Evolutionary conservation across 805 yeast genomes (phyloP), one percentile per base, ranked within the genome.

Genomic region (Grigorovia humatica): DNA sequence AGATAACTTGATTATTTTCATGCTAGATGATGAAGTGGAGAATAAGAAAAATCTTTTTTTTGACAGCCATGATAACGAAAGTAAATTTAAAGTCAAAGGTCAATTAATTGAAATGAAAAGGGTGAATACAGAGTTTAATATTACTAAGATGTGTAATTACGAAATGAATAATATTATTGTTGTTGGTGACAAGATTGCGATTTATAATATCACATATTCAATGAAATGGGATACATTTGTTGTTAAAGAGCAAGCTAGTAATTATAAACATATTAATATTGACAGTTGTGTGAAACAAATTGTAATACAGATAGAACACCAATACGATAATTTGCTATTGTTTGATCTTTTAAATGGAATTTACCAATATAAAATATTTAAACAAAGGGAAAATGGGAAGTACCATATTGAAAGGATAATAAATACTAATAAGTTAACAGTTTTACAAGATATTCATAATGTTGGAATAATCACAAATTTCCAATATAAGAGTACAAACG

Each of bases 171-270:
- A 58, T 6, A 52, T 71, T 12, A 48, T 71, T 35, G 70, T 64
- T 6, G 62, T 59, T 30, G 74, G 75, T 0, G 67, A 65, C 27
- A 48, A 44, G 8, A 23, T 68, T 0, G 62, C 63, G 49, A 62
- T 67, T 11, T 67, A 57, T 48, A 62, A 64, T 45, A 53, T 71
- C 13, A 66, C 61, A 15, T 71, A 70, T 51, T 63, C 69, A 4
- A 62, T 70, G 1, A 60, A 67, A 23, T 69, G 69, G 30, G 62
- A 71, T 38, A 59, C 61, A 15, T 71, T 71, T 51, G 57, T 59
- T 6, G 50, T 71, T 5, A 53, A 48, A 9, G 48, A 48, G 3
- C 9, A 15, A 38, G 15, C 2, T 9, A 15, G 15, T 32, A 11
- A 32, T 32, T 9, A 32, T 13, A 13, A 32, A 11, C 11, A 32